Conservation (phyloP, 495 filamentous ascomycete species). For the Chaetomidium leptoderma region DNA sequence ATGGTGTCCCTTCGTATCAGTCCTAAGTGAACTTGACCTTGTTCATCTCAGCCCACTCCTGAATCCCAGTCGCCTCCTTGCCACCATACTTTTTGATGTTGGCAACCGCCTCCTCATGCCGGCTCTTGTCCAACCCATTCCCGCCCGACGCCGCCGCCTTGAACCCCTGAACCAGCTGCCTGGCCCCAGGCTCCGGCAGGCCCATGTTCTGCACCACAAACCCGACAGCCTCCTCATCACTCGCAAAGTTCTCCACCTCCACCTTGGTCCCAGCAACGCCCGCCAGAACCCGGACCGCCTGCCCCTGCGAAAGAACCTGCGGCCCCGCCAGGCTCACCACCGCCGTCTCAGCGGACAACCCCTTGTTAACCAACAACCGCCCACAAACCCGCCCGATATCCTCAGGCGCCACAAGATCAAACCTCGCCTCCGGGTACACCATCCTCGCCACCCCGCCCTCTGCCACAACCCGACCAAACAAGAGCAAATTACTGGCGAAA, state of each 20-base stretch:
- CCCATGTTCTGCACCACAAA: not conserved
- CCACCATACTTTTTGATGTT: constrained; percentile 13
- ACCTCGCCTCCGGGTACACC: constrained; percentile 3
- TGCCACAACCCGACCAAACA: not conserved
- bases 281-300: constrained; percentile 4
- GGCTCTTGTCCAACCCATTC: not conserved
- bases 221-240: constrained; percentile 1
- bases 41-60: constrained; percentile 13
- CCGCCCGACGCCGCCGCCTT: not conserved
- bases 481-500: constrained; percentile 17
- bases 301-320: constrained; percentile 9
- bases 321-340: constrained; percentile 5
- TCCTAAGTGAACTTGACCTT: constrained; percentile 2
- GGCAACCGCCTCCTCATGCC: constrained; percentile 5
- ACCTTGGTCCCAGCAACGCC: constrained; percentile 14
- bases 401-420: constrained; percentile 16
- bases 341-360: not conserved
- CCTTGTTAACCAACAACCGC: constrained; percentile 1
- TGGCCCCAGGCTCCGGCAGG: not conserved
- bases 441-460: constrained; percentile 4
- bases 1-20: not conserved
- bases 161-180: not conserved
- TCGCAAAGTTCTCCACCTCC: not conserved
- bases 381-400: constrained; percentile 21
- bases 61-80: not conserved